Percentiles rank a stretch among this genome's conserved stretches.
Evolutionary conservation across 306 rosid genomes (phyloP).

Genomic region (Vachellia collinsii): DNA sequence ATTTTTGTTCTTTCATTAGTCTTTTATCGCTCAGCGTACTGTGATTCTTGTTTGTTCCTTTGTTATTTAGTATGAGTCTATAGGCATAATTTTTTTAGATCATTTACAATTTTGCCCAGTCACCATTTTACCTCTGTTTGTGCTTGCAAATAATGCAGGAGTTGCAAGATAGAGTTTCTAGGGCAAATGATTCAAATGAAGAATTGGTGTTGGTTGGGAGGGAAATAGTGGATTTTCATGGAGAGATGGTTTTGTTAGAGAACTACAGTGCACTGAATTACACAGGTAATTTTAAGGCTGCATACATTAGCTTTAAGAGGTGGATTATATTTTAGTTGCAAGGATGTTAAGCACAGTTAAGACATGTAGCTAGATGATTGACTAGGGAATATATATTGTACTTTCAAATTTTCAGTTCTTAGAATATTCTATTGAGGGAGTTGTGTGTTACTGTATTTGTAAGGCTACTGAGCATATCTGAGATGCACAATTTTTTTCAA

Average conservation of each 20-base stretch:
- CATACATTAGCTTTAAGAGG: slow-evolving; percentile 12
- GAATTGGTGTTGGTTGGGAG: slow-evolving; percentile 70
- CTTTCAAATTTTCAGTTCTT: slow-evolving; percentile 1
- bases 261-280: slow-evolving; percentile 87
- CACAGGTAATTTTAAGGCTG: slow-evolving; percentile 58
- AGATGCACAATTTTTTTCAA: not conserved
- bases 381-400: not conserved
- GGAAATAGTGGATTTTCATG: slow-evolving; percentile 85
- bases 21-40: not conserved
- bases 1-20: not conserved
- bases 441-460: not conserved
- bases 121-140: not conserved
- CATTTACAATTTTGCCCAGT: not conserved
- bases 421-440: slow-evolving; percentile 14
- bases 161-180: slow-evolving; percentile 64
- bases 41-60: slow-evolving; percentile 10
- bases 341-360: slow-evolving; percentile 1
- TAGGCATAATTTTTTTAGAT: not conserved
- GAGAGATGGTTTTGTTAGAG: slow-evolving; percentile 93
- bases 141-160: slow-evolving; percentile 52
- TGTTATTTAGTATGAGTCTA: not conserved
- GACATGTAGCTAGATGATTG: not conserved
- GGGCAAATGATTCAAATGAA: slow-evolving; percentile 57
- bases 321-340: slow-evolving; percentile 7
- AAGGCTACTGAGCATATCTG: not conserved